Evolutionary conservation across 2,329 filamentous ascomycete species (phyloP).

Genomic region (Botrytis medusae): DNA sequence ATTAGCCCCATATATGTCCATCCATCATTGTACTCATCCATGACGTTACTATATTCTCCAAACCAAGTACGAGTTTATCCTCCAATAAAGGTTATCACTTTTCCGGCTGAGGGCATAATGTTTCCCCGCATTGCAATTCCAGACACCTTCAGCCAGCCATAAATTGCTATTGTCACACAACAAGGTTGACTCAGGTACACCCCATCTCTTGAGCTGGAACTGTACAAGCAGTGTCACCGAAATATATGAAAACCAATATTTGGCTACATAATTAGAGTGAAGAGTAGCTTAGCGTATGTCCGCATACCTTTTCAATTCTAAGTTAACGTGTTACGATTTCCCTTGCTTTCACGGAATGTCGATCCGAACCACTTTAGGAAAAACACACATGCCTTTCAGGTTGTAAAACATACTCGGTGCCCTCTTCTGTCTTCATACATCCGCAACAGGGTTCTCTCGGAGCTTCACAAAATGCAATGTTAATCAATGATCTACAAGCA

Average conservation of each 20-base stretch:
- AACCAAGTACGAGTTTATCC: background rate
- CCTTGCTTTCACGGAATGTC: background rate
- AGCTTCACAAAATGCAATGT: background rate
- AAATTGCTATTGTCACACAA: background rate
- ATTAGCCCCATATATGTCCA: background rate
- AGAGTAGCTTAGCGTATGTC: background rate
- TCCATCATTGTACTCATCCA: background rate
- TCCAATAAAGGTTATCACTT: background rate
- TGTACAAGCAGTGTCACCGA: background rate
- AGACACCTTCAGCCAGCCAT: conserved; percentile 4
- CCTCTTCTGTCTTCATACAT: background rate
- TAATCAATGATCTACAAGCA: background rate
- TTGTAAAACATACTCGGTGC: background rate
- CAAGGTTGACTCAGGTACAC: conserved; percentile 1
- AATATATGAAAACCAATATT: background rate
- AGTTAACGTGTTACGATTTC: background rate
- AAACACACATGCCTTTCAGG: background rate
- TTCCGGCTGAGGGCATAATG: background rate
- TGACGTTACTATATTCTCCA: background rate
- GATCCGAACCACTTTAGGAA: background rate
- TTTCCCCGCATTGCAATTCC: background rate
- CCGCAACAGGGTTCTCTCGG: background rate
- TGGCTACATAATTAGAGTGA: background rate
- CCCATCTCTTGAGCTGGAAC: background rate
- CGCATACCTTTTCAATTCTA: background rate